Percentiles rank a stretch among this genome's conserved stretches.
These are phyloP conservation scores for Plenodomus tracheiphilus DNA, from an alignment of 2,329 filamentous ascomycete species.

Conservation along the genomic window DNA sequence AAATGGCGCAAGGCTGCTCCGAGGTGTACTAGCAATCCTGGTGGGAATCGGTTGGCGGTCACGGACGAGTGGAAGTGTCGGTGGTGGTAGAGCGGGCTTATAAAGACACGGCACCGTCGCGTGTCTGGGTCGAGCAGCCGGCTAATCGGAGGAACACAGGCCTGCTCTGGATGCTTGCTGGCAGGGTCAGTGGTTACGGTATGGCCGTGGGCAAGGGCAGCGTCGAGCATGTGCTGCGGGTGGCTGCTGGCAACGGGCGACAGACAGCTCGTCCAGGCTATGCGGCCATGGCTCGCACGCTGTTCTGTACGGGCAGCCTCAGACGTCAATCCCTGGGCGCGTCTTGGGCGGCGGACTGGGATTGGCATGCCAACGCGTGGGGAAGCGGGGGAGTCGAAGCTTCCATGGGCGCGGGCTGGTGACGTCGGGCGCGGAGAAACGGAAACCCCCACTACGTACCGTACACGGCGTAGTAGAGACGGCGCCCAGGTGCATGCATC, in stretches of 20 bases:
- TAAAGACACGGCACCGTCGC: constrained; percentile 24
- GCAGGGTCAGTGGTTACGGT: not conserved
- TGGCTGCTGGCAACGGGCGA: not conserved
- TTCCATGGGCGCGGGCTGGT: constrained; percentile 1
- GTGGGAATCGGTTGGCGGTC: constrained; percentile 30
- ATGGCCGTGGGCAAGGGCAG: not conserved
- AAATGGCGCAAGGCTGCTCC: constrained; percentile 27
- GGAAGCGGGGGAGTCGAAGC: constrained; percentile 14
- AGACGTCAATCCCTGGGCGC: constrained; percentile 8
- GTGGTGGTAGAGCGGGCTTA: constrained; percentile 30
- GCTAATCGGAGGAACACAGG: constrained; percentile 31
- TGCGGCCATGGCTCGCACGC: constrained; percentile 24
- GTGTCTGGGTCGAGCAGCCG: constrained; percentile 22
- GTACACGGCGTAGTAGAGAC: no score
- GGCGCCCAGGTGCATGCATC: no score
- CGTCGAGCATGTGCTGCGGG: not conserved
- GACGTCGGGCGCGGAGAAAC: constrained; percentile 27
- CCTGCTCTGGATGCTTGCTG: not conserved
- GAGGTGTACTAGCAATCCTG: constrained; percentile 37
- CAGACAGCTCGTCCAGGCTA: constrained; percentile 7
- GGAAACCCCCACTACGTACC: constrained; percentile 9
- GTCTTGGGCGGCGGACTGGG: constrained; percentile 2
- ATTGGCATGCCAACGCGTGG: constrained; percentile 20
- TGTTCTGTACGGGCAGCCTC: constrained; percentile 1
- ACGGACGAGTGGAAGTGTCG: constrained; percentile 44